Conservation (phyloP, 805 yeast species). For the Metschnikowia sp. region DNA sequence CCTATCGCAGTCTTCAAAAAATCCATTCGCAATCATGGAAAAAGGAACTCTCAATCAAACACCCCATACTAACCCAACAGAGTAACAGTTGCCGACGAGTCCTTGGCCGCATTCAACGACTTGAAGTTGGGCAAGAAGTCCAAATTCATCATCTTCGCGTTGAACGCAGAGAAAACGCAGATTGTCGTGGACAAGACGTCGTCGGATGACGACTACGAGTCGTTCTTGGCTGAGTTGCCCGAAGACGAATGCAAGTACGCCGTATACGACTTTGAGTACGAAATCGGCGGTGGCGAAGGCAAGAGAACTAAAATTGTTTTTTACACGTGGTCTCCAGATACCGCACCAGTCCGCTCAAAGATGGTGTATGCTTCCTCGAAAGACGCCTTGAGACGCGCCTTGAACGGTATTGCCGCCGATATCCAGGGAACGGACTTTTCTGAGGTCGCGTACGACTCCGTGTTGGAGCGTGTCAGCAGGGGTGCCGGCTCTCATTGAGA, state of each 20-base stretch:
- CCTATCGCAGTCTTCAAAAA: no score
- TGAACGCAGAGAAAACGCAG: slow-evolving; percentile 84
- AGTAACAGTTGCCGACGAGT: slow-evolving; percentile 65
- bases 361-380: slow-evolving; percentile 99
- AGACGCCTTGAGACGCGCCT: slow-evolving; percentile 95
- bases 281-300: slow-evolving; percentile 86
- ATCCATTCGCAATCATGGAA: not conserved
- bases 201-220: slow-evolving; percentile 70
- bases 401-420: slow-evolving; percentile 91
- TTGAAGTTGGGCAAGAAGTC: slow-evolving; percentile 88
- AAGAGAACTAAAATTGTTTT: slow-evolving; percentile 75
- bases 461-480: slow-evolving; percentile 83
- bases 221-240: slow-evolving; percentile 83
- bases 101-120: slow-evolving; percentile 91
- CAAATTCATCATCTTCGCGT: slow-evolving; percentile 77
- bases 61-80: slow-evolving; percentile 21
- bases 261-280: slow-evolving; percentile 94
- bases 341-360: slow-evolving; percentile 91
- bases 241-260: slow-evolving; percentile 97
- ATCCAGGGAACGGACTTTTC: slow-evolving; percentile 97
- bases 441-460: slow-evolving; percentile 93
- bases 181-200: slow-evolving; percentile 88
- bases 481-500: slow-evolving; percentile 53
- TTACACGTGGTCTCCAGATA: slow-evolving; percentile 96
- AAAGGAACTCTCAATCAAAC: not conserved